Evolutionary conservation across 306 rosid genomes (phyloP), one percentile per base, ranked within the genome.

Genomic region (Oemleria cerasiformis): DNA sequence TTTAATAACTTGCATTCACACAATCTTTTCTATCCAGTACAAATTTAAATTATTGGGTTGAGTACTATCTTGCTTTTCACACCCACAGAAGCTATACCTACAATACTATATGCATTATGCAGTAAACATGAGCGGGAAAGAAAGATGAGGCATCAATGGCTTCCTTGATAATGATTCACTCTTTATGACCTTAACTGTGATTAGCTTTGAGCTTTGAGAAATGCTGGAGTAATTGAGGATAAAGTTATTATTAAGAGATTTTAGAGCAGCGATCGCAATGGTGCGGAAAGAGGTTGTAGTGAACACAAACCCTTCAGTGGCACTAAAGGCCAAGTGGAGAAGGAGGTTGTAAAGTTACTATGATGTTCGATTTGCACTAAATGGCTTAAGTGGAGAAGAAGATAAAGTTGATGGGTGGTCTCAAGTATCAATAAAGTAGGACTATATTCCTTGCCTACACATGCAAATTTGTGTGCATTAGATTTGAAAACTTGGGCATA

Each of bases 331-430:
- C 30, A 25, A 25, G 30, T 25, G 30, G 30, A 25, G 30, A 25
- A 25, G 30, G 30, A 25, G 30, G 30, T 25, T 25, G 30, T 25
- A 25, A 25, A 17, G 8, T 68, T 58, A 20, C 49, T 49, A 39
- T 38, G 34, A 10, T 34, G 30, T 13, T 23, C n/a, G 38, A 40
- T 51, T 48, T 9, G 34, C 23, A 25, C 15, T 42, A 38, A 49
- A 67, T 23, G 40, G 41, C 49, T 47, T 63, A 49, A 72, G 30
- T 45, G 25, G 76, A 38, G 44, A 62, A 5, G 25, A 72, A 62
- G 62, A 11, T 43, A 16, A 44, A 60, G 67, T 58, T 47, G 42
- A 16, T 30, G 44, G 50, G 11, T 45, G 13, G 40, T 16, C n/a
- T 57, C 5, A 23, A 43, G 34, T 57, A 9, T 17, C 34, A 17